These are phyloP conservation scores for Gamarada debralockiae DNA, from an alignment of 495 filamentous ascomycete genomes.

Conservation along the genomic window DNA sequence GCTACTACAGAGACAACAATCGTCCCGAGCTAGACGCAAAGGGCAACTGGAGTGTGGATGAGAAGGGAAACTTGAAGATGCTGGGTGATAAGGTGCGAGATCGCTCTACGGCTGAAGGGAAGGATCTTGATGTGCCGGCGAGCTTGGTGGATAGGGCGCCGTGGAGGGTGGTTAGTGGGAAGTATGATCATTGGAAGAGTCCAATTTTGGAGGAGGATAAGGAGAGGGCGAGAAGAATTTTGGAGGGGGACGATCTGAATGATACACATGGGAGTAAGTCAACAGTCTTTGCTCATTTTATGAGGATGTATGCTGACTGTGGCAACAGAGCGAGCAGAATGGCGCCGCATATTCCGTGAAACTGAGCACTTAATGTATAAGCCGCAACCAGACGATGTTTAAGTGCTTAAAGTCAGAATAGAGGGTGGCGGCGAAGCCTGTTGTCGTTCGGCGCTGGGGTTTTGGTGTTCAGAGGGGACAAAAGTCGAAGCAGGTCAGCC, in stretches of 20 bases:
- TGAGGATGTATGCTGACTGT: too few relatives aligned
- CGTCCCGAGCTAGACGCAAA: not conserved
- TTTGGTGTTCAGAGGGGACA: not conserved
- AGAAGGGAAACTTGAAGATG: constrained; percentile 9
- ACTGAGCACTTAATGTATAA: too few relatives aligned
- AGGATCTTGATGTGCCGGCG: constrained; percentile 4
- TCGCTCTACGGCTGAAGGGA: constrained; percentile 2
- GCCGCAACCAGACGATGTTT: too few relatives aligned
- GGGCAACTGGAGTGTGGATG: not conserved
- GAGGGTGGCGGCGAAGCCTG: too few relatives aligned
- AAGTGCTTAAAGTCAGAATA: too few relatives aligned
- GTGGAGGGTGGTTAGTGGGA: not conserved
- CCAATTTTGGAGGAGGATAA: constrained; percentile 8
- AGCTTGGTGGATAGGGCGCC: constrained; percentile 15
- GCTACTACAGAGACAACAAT: constrained; percentile 16
- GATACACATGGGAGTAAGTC: not conserved
- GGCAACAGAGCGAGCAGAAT: too few relatives aligned
- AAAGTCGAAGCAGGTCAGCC: too few relatives aligned
- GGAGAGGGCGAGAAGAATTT: constrained; percentile 6
- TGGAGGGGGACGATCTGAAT: not conserved
- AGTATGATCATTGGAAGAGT: constrained; percentile 7
- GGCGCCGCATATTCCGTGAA: too few relatives aligned
- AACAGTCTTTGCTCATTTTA: not conserved
- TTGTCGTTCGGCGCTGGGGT: too few relatives aligned
- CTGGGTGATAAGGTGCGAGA: not conserved